Base-by-base conservation (phyloP, 495 filamentous ascomycete genomes). In the Cladorrhinum samala region DNA sequence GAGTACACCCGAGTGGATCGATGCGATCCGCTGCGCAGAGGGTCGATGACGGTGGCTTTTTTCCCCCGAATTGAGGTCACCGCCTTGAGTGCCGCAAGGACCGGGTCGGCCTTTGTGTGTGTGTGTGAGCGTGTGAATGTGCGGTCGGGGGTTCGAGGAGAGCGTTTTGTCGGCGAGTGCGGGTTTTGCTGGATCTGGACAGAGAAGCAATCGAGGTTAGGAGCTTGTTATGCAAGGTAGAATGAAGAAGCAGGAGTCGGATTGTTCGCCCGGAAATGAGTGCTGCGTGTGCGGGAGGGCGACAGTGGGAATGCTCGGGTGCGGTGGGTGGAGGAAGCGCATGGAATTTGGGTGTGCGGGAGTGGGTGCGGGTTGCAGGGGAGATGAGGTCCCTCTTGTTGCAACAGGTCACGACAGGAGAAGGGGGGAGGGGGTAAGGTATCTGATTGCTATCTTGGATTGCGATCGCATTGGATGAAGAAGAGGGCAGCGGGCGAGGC, bases 381-480 rank as follows among this genome's bases (percentile, higher is more conserved):
- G 27, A 33, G 27, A 33, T 33, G 27, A 33, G 27, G 27, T 33
- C 27, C 27, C 27, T 33, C 27, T 33, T 33, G n/a, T n/a, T n/a
- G n/a, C n/a, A n/a, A n/a, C n/a, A n/a, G n/a, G n/a, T n/a, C n/a
- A n/a, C n/a, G 49, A 37, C 24, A 56, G 37, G 50, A 55, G 54
- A 59, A 57, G 51, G 51, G 18, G 43, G 45, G 18, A 51, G 25
- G 42, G 3, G 14, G 41, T 39, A 43, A 55, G 40, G 41, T 49
- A 52, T 7, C 30, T 37, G 7, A 37, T 41, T n/a, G 41, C 46
- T 45, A 57, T 55, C n/a, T n/a, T n/a, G n/a, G n/a, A n/a, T n/a
- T n/a, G n/a, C n/a, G 71, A 68, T 76, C 73, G 72, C 73, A 62
- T 62, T 57, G 52, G 59, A 55, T 53, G 52, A 52, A 39, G 62